Base-by-base conservation (phyloP, 2,329 filamentous ascomycete species). In the Epichloe scottii region DNA sequence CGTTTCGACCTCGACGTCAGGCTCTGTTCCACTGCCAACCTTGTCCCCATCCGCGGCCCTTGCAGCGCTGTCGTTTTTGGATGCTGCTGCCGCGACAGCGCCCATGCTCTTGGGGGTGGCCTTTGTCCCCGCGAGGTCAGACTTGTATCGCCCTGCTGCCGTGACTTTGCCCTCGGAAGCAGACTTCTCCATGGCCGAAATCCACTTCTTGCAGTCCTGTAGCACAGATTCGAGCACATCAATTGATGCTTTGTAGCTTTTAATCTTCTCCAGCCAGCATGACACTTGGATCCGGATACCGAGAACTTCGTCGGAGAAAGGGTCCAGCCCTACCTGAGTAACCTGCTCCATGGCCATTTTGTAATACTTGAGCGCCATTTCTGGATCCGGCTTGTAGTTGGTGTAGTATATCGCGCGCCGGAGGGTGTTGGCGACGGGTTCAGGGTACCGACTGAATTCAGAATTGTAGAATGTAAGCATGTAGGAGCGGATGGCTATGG, bases 221-320 rank as follows among this genome's bases (percentile, higher is more conserved):
- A 84, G 76, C 41, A 94, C 75, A n/a, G 81, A 78, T 65, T 95
- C 87, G 34, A 96, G 70, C 4, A 95, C 81, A 47, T 87, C 79
- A 52, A 87, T 82, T 0, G 89, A 82, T 52, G 82, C 79, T 21
- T 79, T 74, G 61, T 82, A 82, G 59, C 85, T 79, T 34, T 82
- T 76, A 15, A 87, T 79, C 61, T 85, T 84, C 67, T 96, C 88
- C 55, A 95, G 75, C 75, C 95, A 82, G 10, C 77, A 76, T 1
- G 88, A 82, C 8, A 95, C 75, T 63, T 90, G 82, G 48, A 97
- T 83, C 62, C 89, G 88, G 49, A 97, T 82, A 8, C 93, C 93
- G 58, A 96, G 76, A 35, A 96, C 84, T 64, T 96, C 90, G 59
- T 96, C 87, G 4, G 87, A 90, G 64, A 90, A 94, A 0, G 87